Conservation (phyloP, 768 basidiomycete species). For the Hericium rajendrae region DNA sequence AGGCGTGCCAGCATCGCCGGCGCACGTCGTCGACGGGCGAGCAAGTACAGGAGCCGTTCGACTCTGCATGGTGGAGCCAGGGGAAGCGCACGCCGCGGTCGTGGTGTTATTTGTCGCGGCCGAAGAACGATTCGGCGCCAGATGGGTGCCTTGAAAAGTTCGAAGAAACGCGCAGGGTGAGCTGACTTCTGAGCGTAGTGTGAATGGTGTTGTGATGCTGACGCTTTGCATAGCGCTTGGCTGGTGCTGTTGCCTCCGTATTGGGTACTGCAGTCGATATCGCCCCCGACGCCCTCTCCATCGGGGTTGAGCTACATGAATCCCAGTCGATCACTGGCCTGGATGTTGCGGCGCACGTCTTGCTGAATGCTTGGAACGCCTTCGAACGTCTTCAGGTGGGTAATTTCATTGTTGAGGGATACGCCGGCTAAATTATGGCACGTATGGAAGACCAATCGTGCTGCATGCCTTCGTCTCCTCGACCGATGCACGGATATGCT, state of each 20-base stretch:
- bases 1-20: background rate
- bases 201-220: background rate
- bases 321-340: background rate
- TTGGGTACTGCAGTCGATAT: background rate
- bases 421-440: no score
- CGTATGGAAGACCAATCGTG: conserved; percentile 46
- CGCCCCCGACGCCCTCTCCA: background rate
- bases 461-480: conserved; percentile 59
- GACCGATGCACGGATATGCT: conserved; percentile 65
- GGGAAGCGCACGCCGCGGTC: background rate
- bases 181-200: background rate
- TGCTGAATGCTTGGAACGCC: background rate
- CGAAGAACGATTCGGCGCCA: background rate
- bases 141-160: background rate
- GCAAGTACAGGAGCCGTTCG: no score
- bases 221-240: background rate
- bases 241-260: background rate
- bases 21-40: background rate
- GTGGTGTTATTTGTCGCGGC: background rate
- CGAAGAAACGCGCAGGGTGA: background rate
- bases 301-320: background rate
- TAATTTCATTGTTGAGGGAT: no score
- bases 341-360: background rate
- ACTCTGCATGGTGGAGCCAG: no score
- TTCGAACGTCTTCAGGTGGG: background rate